These are phyloP conservation scores for Sophora flavescens DNA, from an alignment of 306 rosid genomes.

Conservation along the genomic window DNA sequence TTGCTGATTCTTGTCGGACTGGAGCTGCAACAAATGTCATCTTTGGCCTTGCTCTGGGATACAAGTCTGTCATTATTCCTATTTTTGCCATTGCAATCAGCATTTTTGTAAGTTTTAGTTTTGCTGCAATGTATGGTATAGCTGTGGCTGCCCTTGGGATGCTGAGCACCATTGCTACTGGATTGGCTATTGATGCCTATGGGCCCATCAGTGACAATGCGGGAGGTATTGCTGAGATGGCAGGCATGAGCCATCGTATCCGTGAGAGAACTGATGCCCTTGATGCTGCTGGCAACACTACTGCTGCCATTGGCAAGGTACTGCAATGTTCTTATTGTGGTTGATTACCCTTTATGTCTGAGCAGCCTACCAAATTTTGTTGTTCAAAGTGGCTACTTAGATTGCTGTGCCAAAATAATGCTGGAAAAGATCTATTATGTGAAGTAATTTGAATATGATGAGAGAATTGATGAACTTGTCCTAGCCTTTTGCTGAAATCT, in stretches of 20 bases:
- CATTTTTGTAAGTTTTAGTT: constrained; percentile 79
- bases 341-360: neutral
- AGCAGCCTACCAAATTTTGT: neutral
- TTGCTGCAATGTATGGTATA: constrained; percentile 85
- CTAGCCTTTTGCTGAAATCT: neutral
- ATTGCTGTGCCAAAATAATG: constrained; percentile 15
- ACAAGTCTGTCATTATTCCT: constrained; percentile 78
- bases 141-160: constrained; percentile 84
- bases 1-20: constrained; percentile 89
- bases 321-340: neutral
- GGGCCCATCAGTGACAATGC: constrained; percentile 92
- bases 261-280: constrained; percentile 92
- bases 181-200: constrained; percentile 84
- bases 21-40: constrained; percentile 91
- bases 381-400: neutral
- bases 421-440: neutral
- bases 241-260: constrained; percentile 87
- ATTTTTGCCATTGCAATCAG: constrained; percentile 79
- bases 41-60: constrained; percentile 86
- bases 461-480: constrained; percentile 1
- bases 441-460: neutral
- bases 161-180: constrained; percentile 85
- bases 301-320: constrained; percentile 94
- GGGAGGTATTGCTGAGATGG: constrained; percentile 91
- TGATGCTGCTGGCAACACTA: constrained; percentile 90